A percentile compares a stretch with the other conserved stretches of the same genome.
Evolutionary conservation across 2,329 filamentous ascomycete genomes (phyloP).

Genomic region (Aspergillus awamori): DNA sequence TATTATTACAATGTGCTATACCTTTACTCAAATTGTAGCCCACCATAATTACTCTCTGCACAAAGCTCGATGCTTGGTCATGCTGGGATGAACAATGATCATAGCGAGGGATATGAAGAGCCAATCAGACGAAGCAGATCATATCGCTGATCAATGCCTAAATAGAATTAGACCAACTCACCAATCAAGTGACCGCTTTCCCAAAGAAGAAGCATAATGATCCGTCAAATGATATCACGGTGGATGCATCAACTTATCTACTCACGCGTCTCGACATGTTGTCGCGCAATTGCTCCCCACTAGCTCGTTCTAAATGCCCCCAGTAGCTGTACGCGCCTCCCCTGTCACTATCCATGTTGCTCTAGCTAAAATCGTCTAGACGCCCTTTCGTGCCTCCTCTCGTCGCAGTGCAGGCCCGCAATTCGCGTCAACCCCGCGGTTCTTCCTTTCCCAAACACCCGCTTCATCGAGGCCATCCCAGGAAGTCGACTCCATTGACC

Average conservation of each 20-base stretch:
- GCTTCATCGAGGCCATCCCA: slow-evolving; percentile 7
- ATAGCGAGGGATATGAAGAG: background rate
- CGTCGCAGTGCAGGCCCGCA: slow-evolving; percentile 33
- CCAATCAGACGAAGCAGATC: background rate
- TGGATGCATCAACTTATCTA: slow-evolving; percentile 8
- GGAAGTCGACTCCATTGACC: slow-evolving; percentile 27
- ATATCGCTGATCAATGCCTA: background rate
- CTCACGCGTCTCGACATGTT: slow-evolving; percentile 6
- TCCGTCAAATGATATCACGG: background rate
- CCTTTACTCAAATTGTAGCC: background rate
- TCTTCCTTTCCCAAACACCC: slow-evolving; percentile 32
- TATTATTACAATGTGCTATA: background rate
- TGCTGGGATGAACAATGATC: background rate
- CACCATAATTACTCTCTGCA: background rate
- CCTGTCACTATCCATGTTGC: too few relatives aligned
- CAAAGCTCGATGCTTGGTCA: background rate
- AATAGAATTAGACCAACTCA: background rate
- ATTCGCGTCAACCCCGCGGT: slow-evolving; percentile 39
- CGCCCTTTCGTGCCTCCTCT: slow-evolving; percentile 33
- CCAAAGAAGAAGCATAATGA: background rate
- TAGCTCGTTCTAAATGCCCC: slow-evolving; percentile 18
- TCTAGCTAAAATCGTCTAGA: slow-evolving; percentile 16
- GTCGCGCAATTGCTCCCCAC: background rate
- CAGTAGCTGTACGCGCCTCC: slow-evolving; percentile 17
- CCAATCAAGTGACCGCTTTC: background rate